Evolutionary conservation across 2,329 filamentous ascomycete species (phyloP).

Genomic region (Claviceps lovelessii): DNA sequence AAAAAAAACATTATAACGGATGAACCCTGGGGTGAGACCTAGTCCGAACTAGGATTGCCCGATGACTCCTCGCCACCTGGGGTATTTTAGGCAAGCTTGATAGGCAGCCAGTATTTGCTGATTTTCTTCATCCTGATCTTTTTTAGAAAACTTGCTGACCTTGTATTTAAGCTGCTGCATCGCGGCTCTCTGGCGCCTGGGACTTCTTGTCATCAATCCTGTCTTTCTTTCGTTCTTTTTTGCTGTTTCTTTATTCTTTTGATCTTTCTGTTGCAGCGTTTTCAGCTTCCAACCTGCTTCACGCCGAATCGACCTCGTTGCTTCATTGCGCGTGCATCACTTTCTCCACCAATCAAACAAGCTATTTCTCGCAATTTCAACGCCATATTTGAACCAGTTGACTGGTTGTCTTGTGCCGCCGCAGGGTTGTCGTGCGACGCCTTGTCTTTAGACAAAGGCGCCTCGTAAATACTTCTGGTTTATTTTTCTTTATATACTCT

Average conservation of each 20-base stretch:
- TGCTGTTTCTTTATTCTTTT: background rate
- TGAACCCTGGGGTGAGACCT: background rate
- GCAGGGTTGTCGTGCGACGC: background rate
- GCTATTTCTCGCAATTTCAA: background rate
- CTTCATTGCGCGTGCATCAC: background rate
- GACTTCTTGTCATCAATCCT: background rate
- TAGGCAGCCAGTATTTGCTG: background rate
- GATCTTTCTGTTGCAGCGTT: background rate
- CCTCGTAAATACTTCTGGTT: slow-evolving; percentile 1
- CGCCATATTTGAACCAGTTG: background rate
- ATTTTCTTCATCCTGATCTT: background rate
- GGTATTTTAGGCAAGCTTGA: background rate
- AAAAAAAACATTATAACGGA: background rate
- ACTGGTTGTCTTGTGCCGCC: background rate
- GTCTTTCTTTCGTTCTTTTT: background rate
- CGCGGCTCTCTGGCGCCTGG: background rate
- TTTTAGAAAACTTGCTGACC: too few species aligned
- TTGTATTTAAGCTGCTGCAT: background rate
- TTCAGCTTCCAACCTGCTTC: background rate
- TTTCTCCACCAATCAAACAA: background rate
- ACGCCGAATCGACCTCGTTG: background rate
- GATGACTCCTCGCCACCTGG: slow-evolving; percentile 5
- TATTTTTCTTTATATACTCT: background rate
- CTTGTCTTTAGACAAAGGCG: background rate
- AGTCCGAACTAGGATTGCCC: background rate